Conservation (phyloP, 1,284 basidiomycete species). For the Thecaphora frezii region DNA sequence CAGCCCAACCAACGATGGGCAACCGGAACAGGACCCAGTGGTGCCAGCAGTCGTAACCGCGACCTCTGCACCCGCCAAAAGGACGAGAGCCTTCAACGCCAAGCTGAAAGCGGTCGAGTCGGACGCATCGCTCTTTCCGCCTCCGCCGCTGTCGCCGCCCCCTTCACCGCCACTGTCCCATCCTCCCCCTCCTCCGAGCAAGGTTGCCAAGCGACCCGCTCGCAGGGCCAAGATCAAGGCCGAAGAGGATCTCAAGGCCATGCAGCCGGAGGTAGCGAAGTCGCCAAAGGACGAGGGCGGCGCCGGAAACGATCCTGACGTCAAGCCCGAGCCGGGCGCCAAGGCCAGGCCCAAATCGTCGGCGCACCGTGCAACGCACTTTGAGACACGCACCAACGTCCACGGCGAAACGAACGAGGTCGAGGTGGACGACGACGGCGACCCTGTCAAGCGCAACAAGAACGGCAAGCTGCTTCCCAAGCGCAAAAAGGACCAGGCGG, state of each 20-base stretch:
- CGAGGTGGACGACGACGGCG: constrained; percentile 41
- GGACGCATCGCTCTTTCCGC: not conserved
- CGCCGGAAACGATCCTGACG: not conserved
- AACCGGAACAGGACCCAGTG: no score
- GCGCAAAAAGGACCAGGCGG: constrained; percentile 65
- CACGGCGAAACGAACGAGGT: constrained; percentile 33
- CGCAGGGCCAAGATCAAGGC: not conserved
- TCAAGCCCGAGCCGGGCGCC: not conserved
- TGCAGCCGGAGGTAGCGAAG: no score
- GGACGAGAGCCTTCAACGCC: not conserved
- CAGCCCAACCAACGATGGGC: no score
- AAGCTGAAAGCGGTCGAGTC: not conserved
- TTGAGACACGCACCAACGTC: constrained; percentile 26
- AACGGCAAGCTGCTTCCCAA: constrained; percentile 62
- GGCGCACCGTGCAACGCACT: constrained; percentile 9
- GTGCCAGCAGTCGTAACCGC: no score
- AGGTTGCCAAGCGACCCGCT: not conserved
- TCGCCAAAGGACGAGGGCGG: no score
- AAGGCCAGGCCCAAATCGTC: not conserved
- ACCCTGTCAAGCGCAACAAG: constrained; percentile 58
- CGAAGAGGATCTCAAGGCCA: not conserved
- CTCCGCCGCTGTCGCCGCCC: no score
- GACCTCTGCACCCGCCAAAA: no score
- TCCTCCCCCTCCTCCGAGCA: no score
- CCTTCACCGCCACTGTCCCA: no score